Evolutionary conservation across 108 stramenopile species (phyloP).

Genomic region (Pinguiococcus pyrenoidosus): DNA sequence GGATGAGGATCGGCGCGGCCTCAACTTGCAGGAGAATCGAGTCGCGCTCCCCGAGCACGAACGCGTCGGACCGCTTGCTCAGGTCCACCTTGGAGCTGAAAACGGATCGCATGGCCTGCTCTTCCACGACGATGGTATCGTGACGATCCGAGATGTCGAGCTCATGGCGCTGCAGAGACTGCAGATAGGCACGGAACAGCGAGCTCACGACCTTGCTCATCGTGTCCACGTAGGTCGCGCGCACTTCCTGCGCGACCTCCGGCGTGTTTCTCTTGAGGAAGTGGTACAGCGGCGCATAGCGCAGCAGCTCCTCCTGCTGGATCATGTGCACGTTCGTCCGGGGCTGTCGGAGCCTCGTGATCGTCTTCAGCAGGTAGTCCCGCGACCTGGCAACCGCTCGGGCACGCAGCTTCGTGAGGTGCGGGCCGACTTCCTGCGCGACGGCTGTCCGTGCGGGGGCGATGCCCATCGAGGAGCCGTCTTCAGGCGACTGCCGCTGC

Average conservation of each 20-base stretch:
- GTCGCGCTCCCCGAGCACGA: slow-evolving; percentile 38
- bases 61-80: slow-evolving; percentile 82
- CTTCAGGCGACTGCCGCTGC: slow-evolving; percentile 1
- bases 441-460: slow-evolving; percentile 65
- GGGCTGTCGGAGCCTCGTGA: slow-evolving; percentile 47
- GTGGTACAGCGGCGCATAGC: slow-evolving; percentile 50
- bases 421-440: slow-evolving; percentile 73
- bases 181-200: slow-evolving; percentile 89
- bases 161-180: too few relatives aligned
- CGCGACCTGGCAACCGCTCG: slow-evolving; percentile 67
- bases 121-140: slow-evolving; percentile 89
- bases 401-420: slow-evolving; percentile 61
- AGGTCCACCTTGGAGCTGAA: slow-evolving; percentile 68
- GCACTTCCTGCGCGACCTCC: slow-evolving; percentile 71
- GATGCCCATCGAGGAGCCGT: slow-evolving; percentile 41
- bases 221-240: slow-evolving; percentile 70
- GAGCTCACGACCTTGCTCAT: slow-evolving; percentile 81
- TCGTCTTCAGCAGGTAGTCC: slow-evolving; percentile 64
- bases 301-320: slow-evolving; percentile 76
- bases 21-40: slow-evolving; percentile 34
- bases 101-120: slow-evolving; percentile 63
- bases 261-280: slow-evolving; percentile 74
- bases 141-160: too few relatives aligned
- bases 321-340: slow-evolving; percentile 92
- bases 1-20: slow-evolving; percentile 64